These are phyloP conservation scores for Capsicum pubescens DNA, from an alignment of 257 asterid species.

Conservation along the genomic window DNA sequence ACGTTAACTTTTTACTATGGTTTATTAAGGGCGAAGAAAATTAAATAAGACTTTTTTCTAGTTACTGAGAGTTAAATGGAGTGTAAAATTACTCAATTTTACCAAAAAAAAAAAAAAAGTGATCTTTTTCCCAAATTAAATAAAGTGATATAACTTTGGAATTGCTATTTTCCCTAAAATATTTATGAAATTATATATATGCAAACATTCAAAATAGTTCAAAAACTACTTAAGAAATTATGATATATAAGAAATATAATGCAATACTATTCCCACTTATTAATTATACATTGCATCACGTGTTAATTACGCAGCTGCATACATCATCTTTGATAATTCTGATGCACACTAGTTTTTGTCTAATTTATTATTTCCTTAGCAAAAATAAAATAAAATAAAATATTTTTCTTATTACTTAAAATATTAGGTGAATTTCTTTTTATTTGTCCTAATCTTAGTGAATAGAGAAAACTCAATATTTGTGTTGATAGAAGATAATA, in stretches of 20 bases:
- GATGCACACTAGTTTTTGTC: not conserved
- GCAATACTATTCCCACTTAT: not conserved
- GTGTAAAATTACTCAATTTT: not conserved
- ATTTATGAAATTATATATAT: not conserved
- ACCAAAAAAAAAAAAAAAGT: too few species aligned
- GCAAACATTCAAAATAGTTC: not conserved
- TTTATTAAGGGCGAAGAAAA: not conserved
- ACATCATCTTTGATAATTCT: conserved; percentile 24
- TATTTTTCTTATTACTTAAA: not conserved
- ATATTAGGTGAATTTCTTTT: not conserved
- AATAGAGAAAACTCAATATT: not conserved
- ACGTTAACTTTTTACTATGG: not conserved
- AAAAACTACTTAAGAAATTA: not conserved
- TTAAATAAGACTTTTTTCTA: not conserved
- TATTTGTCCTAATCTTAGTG: not conserved
- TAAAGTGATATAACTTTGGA: not conserved
- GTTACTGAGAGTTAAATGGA: not conserved
- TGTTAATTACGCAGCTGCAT: conserved; percentile 20
- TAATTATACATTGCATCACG: not conserved
- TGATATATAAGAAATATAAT: not conserved
- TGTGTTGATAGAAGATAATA: not conserved
- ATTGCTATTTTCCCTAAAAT: not conserved
- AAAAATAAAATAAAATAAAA: too few species aligned
- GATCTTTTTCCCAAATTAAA: not conserved
- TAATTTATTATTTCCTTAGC: not conserved